Evolutionary conservation across 345 rosid genomes (phyloP), one percentile per base, ranked within the genome.

Genomic region (Gossypium thurberi): DNA sequence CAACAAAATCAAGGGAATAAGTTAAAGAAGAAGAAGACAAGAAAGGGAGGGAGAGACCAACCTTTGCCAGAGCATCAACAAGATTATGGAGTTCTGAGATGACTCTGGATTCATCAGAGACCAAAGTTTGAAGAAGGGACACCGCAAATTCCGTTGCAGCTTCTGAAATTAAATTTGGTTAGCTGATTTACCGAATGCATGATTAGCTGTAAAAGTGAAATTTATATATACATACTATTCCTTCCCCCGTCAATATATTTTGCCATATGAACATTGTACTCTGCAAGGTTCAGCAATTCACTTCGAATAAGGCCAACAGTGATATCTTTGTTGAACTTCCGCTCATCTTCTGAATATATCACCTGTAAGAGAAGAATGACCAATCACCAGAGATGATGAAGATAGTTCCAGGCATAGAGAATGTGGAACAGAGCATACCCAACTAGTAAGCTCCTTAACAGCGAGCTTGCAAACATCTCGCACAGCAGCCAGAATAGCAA

Each of bases 381-480:
- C 62, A 50, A 51, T 55, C 42, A 70, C 10, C 65, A 60, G 50
- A 69, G 26, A 62, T 37, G 47, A 42, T 56, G 50, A 12, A 53
- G 33, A 63, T 2, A 23, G 4, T 26, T 46, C 43, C 43, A 60
- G 21, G 56, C 5, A 58, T 21, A 28, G 10, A 40, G 20, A 67
- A 43, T 43, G 53, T 48, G 64, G 18, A 55, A 55, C 4, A 50
- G 58, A 73, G 37, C 94, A 78, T 95, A 95, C 99, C 99, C 98
- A 92, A 75, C 96, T 89, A 46, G 99, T 95, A 76, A 92, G 98
- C 86, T 92, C 94, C 81, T 90, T 95, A 46, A 90, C 93, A 18
- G 91, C 96, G 68, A 85, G 92, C 89, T 90, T 92, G 89, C 94
- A 90, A 64, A 95, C 92, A 84, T 92, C 99, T 75, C 98, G 93